Evolutionary conservation across 441 rosid genomes (phyloP).

Genomic region (Codiaeum variegatum): DNA sequence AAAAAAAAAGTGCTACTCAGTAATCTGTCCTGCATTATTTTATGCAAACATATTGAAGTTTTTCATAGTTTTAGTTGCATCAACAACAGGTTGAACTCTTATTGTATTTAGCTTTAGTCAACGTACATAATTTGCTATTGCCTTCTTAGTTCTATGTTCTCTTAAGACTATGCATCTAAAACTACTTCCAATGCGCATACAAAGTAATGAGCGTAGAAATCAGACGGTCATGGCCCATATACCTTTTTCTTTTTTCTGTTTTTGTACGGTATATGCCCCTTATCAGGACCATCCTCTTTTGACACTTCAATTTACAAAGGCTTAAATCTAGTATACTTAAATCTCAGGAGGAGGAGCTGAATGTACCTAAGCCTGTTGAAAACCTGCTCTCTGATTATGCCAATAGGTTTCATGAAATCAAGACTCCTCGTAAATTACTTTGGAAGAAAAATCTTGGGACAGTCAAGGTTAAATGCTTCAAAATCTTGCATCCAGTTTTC

Average conservation of each 20-base stretch:
- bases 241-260: neutral
- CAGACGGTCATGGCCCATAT: neutral
- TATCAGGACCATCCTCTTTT: neutral
- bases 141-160: neutral
- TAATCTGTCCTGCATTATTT: neutral
- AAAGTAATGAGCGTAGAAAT: neutral
- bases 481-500: neutral
- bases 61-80: neutral
- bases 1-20: neutral
- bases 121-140: neutral
- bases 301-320: neutral
- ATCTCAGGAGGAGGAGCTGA: constrained; percentile 80
- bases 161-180: neutral
- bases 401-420: constrained; percentile 68
- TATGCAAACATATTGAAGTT: neutral
- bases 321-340: constrained; percentile 4
- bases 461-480: constrained; percentile 61
- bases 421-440: constrained; percentile 89
- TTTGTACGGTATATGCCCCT: neutral
- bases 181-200: neutral
- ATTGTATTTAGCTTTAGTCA: neutral
- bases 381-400: constrained; percentile 81
- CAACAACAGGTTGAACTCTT: neutral
- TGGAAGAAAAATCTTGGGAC: constrained; percentile 98
- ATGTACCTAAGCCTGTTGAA: constrained; percentile 67